Evolutionary conservation across 1,139 yeast species (phyloP).

Genomic region (Geotrichum australiense): DNA sequence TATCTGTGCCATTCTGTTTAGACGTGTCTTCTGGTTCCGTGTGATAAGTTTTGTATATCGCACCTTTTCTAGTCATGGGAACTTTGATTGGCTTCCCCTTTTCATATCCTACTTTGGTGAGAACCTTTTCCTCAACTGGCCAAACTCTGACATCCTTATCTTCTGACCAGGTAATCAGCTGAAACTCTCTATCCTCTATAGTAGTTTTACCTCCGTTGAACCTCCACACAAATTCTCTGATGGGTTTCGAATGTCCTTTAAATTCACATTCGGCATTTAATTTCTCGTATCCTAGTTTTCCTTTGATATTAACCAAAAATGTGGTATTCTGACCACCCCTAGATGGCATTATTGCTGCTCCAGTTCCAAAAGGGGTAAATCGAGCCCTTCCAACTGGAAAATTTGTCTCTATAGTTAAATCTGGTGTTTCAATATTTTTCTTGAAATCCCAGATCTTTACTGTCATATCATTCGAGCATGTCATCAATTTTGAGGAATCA

Average conservation of each 20-base stretch:
- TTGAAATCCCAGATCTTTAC: slow-evolving; percentile 81
- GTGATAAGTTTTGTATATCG: slow-evolving; percentile 45
- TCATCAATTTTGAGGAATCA: slow-evolving; percentile 51
- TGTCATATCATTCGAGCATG: slow-evolving; percentile 80
- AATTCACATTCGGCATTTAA: slow-evolving; percentile 43
- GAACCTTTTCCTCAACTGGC: slow-evolving; percentile 60
- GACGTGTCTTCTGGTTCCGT: slow-evolving; percentile 39
- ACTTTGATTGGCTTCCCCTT: slow-evolving; percentile 36
- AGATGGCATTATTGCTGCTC: slow-evolving; percentile 87
- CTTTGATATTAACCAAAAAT: slow-evolving; percentile 48
- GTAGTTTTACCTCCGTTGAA: slow-evolving; percentile 43
- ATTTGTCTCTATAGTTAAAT: slow-evolving; percentile 57
- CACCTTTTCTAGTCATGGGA: slow-evolving; percentile 37
- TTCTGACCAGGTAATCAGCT: slow-evolving; percentile 88
- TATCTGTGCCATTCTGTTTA: neutral
- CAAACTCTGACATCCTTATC: slow-evolving; percentile 80
- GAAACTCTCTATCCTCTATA: slow-evolving; percentile 70
- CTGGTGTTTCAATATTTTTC: slow-evolving; percentile 37
- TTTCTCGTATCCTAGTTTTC: slow-evolving; percentile 24
- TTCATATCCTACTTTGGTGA: slow-evolving; percentile 52
- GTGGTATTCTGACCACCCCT: slow-evolving; percentile 78
- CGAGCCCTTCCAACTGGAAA: slow-evolving; percentile 89
- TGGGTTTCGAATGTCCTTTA: slow-evolving; percentile 77
- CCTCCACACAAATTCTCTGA: slow-evolving; percentile 86
- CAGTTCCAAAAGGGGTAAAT: slow-evolving; percentile 80